Evolutionary conservation across 768 basidiomycete genomes (phyloP), one percentile per base, ranked within the genome.

Genomic region (Dentipellis fragilis): DNA sequence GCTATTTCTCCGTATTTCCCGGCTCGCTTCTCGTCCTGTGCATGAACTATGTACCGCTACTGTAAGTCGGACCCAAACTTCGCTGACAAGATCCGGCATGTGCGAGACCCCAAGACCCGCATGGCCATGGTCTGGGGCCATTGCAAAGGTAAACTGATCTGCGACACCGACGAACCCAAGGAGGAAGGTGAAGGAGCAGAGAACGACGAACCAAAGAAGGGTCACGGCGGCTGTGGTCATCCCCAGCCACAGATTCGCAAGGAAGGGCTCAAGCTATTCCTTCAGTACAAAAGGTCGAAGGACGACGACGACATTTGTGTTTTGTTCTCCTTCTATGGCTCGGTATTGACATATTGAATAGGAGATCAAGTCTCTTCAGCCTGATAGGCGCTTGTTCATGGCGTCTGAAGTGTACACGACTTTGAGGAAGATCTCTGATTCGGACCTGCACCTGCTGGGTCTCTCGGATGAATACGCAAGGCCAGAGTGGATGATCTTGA

Each of bases 401-500:
- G 87, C 93, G 2, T 83, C 83, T 3, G 93, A 95, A 64, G 89
- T 89, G n/a, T 89, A 93, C 70, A 87, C 87, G 45, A 84, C 90
- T n/a, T 83, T 98, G 69, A 90, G 91, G 73, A 97, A 97, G 80
- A 93, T 98, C 73, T 81, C 91, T 7, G 84, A 93, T 58, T 79
- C 83, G 11, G 95, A 98, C 67, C 78, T 98, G 14, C 80, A 85
- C 59, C 76, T 93, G 23, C 81, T 98, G 61, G 96, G 96, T 38
- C 82, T 98, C 10, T 94, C 89, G 23, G 90, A 93, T 56, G 90
- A 92, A 67, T 98, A 96, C 67, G 95, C 96, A 7, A 83, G 94
- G 42, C 96, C 96, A 2, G 93, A 97, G 65, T 99, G 96, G 96
- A 98, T 99, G 96, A 96, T 99, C 62, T 74, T 98, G 42, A 98